These are phyloP conservation scores for Fraxinus velutina DNA, from an alignment of 305 asterid species.

Conservation along the genomic window DNA sequence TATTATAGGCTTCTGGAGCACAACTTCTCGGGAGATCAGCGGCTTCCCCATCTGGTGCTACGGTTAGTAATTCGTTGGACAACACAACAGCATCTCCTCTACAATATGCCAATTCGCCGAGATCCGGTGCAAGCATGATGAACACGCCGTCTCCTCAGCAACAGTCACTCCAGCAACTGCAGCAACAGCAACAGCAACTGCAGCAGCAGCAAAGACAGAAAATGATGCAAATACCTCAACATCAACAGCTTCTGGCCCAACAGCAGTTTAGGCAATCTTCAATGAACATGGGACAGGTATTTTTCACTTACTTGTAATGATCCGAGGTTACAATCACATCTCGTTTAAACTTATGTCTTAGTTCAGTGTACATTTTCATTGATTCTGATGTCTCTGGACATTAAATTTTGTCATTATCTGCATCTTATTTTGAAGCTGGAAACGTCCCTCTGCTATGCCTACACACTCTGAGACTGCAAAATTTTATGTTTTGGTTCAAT, in stretches of 20 bases:
- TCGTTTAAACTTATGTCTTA: constrained; percentile 6
- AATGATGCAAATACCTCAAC: constrained; percentile 68
- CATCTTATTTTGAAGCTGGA: constrained; percentile 15
- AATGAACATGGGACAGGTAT: constrained; percentile 81
- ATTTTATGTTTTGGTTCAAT: not conserved
- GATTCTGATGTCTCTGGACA: not conserved
- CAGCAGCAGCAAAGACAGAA: constrained; percentile 83
- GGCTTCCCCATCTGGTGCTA: constrained; percentile 69
- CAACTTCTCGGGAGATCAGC: constrained; percentile 38
- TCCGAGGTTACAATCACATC: constrained; percentile 2
- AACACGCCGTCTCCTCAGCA: constrained; percentile 98
- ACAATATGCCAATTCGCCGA: constrained; percentile 88
- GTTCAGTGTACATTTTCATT: constrained; percentile 7
- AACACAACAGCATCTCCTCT: constrained; percentile 81
- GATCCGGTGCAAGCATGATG: constrained; percentile 81
- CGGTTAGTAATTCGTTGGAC: constrained; percentile 63
- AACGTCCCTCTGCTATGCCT: not conserved
- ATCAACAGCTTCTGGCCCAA: constrained; percentile 75
- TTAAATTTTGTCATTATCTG: not conserved
- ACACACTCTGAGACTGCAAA: not conserved
- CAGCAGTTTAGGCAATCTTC: constrained; percentile 79
- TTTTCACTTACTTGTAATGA: constrained; percentile 18
- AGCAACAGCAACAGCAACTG: constrained; percentile 47
- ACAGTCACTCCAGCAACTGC: constrained; percentile 51
- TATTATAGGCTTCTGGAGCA: constrained; percentile 56